These are phyloP conservation scores for Inonotus hispidus DNA, from an alignment of 1,284 basidiomycete genomes.

Conservation along the genomic window DNA sequence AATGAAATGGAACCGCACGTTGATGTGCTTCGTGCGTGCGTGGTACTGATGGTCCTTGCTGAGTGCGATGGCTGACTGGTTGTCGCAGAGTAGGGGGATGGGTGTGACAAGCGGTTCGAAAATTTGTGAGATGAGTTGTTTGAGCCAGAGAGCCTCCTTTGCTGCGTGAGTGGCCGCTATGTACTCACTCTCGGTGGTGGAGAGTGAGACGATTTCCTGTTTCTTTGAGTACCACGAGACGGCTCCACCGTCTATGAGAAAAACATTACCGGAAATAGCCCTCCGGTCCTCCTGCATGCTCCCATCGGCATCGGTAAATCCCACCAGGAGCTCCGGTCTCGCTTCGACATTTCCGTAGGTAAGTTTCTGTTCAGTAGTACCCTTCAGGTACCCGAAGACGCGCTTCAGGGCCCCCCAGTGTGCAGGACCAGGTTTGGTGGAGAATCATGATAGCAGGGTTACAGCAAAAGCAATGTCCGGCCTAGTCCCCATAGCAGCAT, in stretches of 20 bases:
- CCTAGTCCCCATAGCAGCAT: slow-evolving; percentile 27
- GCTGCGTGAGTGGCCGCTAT: slow-evolving; percentile 20
- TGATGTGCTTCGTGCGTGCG: slow-evolving; percentile 31
- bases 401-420: slow-evolving; percentile 20
- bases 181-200: slow-evolving; percentile 21
- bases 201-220: slow-evolving; percentile 19
- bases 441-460: slow-evolving; percentile 15
- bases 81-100: slow-evolving; percentile 25
- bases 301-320: slow-evolving; percentile 20
- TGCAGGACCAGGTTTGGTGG: slow-evolving; percentile 7
- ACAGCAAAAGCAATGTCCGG: slow-evolving; percentile 20
- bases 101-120: background rate
- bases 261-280: slow-evolving; percentile 21
- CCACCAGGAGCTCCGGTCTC: background rate
- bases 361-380: slow-evolving; percentile 6
- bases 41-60: slow-evolving; percentile 26
- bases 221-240: slow-evolving; percentile 22
- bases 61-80: slow-evolving; percentile 25
- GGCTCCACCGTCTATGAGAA: slow-evolving; percentile 12
- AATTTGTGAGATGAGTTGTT: slow-evolving; percentile 19
- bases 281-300: slow-evolving; percentile 16
- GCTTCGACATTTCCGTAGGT: background rate
- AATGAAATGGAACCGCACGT: slow-evolving; percentile 26
- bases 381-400: slow-evolving; percentile 18
- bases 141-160: slow-evolving; percentile 25